Evolutionary conservation across 2,329 filamentous ascomycete genomes (phyloP).

Genomic region (Arthrobotrys megalospora): DNA sequence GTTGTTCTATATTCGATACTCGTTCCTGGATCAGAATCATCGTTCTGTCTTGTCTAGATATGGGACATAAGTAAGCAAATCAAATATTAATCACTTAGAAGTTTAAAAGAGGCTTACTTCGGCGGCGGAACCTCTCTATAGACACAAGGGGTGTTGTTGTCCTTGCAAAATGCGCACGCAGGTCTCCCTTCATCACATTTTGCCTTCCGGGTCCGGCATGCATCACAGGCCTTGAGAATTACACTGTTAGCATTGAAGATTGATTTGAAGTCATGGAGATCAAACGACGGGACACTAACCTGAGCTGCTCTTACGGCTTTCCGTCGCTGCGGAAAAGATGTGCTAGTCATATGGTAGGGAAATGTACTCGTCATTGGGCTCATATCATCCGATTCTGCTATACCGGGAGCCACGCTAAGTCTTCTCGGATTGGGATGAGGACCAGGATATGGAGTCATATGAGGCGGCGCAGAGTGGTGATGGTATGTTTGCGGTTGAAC

Average conservation of each 20-base stretch:
- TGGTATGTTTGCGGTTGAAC: slow-evolving; percentile 55
- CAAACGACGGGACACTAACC: slow-evolving; percentile 67
- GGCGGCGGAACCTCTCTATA: slow-evolving; percentile 93
- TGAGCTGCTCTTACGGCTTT: slow-evolving; percentile 78
- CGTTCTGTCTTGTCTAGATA: slow-evolving; percentile 69
- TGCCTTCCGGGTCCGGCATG: slow-evolving; percentile 87
- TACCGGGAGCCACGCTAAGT: slow-evolving; percentile 46
- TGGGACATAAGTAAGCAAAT: slow-evolving; percentile 60
- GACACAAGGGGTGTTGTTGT: slow-evolving; percentile 85
- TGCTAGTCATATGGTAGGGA: slow-evolving; percentile 62
- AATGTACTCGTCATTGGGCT: slow-evolving; percentile 56
- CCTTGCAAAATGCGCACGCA: slow-evolving; percentile 86
- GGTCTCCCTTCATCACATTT: slow-evolving; percentile 91
- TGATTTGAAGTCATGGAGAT: slow-evolving; percentile 57
- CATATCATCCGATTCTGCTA: slow-evolving; percentile 56
- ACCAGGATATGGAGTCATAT: slow-evolving; percentile 44
- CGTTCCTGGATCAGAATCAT: slow-evolving; percentile 70
- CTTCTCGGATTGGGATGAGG: slow-evolving; percentile 39
- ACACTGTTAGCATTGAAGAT: slow-evolving; percentile 45
- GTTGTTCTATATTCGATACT: slow-evolving; percentile 67
- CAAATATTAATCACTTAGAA: not conserved
- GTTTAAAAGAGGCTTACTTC: slow-evolving; percentile 75
- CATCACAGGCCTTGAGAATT: slow-evolving; percentile 83
- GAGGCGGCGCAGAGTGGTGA: slow-evolving; percentile 54
- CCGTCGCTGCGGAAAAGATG: slow-evolving; percentile 70